phyloP scores from a whole-genome alignment of 164 flowering plant genomes.

The Saururus chinensis region DNA sequence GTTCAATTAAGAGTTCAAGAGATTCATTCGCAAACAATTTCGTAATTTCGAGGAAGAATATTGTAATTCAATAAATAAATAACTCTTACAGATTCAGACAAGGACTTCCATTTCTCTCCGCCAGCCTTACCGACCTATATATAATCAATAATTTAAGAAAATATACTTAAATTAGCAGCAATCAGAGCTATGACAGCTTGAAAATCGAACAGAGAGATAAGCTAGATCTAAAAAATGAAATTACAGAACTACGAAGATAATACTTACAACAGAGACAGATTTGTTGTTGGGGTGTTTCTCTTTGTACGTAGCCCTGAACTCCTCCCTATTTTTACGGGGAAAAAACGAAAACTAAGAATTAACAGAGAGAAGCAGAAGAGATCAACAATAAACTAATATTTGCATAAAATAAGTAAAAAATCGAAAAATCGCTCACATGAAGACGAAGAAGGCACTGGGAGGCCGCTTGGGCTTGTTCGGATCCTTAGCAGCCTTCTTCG shows the following conservation, averaged over 20 bases:
- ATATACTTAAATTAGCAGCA: background rate
- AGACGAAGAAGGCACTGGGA: conserved; percentile 83
- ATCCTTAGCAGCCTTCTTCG: conserved; percentile 41
- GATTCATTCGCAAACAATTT: no score
- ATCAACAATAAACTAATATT: background rate
- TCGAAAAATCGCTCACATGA: conserved; percentile 37
- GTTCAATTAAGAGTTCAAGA: no score
- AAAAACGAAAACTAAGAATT: background rate
- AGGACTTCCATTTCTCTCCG: conserved; percentile 75
- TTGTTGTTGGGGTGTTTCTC: conserved; percentile 69
- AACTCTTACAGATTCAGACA: conserved; percentile 43
- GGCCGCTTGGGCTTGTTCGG: conserved; percentile 94
- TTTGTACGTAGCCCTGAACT: conserved; percentile 55
- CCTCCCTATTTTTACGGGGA: conserved; percentile 42
- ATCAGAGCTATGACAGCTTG: background rate
- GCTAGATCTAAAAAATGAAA: conserved; percentile 1
- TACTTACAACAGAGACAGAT: conserved; percentile 68
- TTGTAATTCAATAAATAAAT: no score
- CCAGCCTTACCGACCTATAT: conserved; percentile 79
- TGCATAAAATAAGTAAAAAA: background rate
- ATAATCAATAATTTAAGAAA: background rate
- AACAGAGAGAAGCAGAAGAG: no score
- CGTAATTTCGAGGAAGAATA: no score
- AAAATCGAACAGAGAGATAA: background rate
- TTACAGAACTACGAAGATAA: background rate